Percentiles rank a stretch among this genome's conserved stretches.
phyloP scores from a whole-genome alignment of 306 rosid genomes.

The Prunus armeniaca region DNA sequence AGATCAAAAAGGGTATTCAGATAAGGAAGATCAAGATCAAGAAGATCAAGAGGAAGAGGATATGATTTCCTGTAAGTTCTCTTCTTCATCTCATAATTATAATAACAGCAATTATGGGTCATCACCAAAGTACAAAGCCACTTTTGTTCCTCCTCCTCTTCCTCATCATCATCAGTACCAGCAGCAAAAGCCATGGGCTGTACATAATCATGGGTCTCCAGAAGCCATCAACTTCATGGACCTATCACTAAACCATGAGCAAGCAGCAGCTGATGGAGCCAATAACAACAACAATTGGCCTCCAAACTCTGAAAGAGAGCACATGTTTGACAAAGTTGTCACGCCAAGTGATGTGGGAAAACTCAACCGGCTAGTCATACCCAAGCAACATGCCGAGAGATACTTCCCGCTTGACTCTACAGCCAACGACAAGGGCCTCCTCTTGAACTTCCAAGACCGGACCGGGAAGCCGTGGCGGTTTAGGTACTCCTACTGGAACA shows the following conservation, averaged over 20 bases:
- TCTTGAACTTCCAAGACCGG: conserved; percentile 68
- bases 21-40: conserved; percentile 39
- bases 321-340: conserved; percentile 84
- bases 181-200: background rate
- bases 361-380: conserved; percentile 82
- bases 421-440: conserved; percentile 54
- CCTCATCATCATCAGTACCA: background rate
- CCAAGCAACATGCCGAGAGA: conserved; percentile 81
- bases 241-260: background rate
- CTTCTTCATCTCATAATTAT: background rate
- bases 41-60: conserved; percentile 31
- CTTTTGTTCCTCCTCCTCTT: background rate
- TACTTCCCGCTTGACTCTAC: conserved; percentile 71
- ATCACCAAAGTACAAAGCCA: background rate
- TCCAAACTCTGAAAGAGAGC: conserved; percentile 51
- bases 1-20: conserved; percentile 40
- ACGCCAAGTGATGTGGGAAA: conserved; percentile 94
- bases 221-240: conserved; percentile 24
- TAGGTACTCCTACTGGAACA: conserved; percentile 89
- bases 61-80: background rate
- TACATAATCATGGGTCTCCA: background rate
- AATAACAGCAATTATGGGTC: background rate
- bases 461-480: conserved; percentile 77
- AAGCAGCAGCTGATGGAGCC: background rate
- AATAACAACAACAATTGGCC: conserved; percentile 2